Conservation (phyloP, 352 stramenopile genomes). For the Phytopythium vexans region DNA sequence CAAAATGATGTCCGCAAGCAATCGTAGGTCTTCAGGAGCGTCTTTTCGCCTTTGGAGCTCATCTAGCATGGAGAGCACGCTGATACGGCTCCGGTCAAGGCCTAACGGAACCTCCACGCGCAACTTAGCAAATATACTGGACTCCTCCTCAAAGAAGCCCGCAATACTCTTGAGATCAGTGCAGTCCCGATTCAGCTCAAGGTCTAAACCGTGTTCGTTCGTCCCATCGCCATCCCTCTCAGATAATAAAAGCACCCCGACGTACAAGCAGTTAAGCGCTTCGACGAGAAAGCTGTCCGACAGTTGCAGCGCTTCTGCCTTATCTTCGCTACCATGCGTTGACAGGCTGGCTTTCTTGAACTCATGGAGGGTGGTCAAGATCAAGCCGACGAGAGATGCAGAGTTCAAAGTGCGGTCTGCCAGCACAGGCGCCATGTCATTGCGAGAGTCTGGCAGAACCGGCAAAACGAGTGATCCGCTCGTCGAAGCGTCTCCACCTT, state of each 20-base stretch:
- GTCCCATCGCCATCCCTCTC: background rate
- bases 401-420: constrained; percentile 50
- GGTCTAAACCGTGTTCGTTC: background rate
- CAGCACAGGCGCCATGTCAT: constrained; percentile 13
- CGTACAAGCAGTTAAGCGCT: constrained; percentile 46
- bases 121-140: constrained; percentile 38
- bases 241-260: constrained; percentile 33
- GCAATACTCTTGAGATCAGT: constrained; percentile 25
- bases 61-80: constrained; percentile 25
- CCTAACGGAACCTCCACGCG: constrained; percentile 24
- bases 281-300: too few species aligned
- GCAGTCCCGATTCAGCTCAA: background rate
- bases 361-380: constrained; percentile 46
- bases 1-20: constrained; percentile 23
- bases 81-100: constrained; percentile 2
- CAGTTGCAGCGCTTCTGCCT: background rate
- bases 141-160: constrained; percentile 24
- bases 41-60: constrained; percentile 14
- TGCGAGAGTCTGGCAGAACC: constrained; percentile 21
- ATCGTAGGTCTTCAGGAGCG: constrained; percentile 19
- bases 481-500: constrained; percentile 1
- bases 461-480: constrained; percentile 19
- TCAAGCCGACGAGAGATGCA: constrained; percentile 32
- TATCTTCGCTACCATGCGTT: background rate
- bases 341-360: constrained; percentile 13